Conservation (phyloP, 2,329 filamentous ascomycete species). For the Rugonectria rugulosa region DNA sequence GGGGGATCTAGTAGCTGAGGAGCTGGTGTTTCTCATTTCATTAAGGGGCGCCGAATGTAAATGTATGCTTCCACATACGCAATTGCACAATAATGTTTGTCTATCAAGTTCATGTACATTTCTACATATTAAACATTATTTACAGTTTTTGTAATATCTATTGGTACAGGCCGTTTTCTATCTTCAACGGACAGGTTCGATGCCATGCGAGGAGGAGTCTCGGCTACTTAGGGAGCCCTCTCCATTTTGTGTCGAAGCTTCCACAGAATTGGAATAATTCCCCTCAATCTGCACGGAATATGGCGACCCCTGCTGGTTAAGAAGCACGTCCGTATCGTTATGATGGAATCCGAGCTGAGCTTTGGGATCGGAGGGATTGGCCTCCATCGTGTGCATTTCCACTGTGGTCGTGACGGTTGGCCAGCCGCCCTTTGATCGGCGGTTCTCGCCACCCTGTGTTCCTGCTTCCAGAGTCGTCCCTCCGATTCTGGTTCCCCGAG, state of each 20-base stretch:
- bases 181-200: conserved; percentile 8
- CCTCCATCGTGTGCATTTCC: conserved; percentile 17
- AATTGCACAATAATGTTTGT: no score
- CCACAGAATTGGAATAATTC: conserved; percentile 1
- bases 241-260: conserved; percentile 1
- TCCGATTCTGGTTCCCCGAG: conserved; percentile 6
- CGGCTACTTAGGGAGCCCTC: conserved; percentile 13
- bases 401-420: conserved; percentile 17
- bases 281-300: conserved; percentile 19
- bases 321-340: conserved; percentile 16
- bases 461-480: not conserved
- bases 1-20: no score
- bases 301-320: conserved; percentile 6
- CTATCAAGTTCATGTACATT: no score
- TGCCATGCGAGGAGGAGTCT: conserved; percentile 7
- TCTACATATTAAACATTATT: no score
- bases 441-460: not conserved
- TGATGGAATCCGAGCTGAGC: conserved; percentile 14
- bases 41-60: no score
- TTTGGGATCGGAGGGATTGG: not conserved
- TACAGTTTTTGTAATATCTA: no score
- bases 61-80: no score
- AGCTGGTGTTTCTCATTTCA: no score
- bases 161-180: no score
- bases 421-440: conserved; percentile 7